Evolutionary conservation across 2,329 filamentous ascomycete genomes (phyloP).

Genomic region (Penicillium polonicum): DNA sequence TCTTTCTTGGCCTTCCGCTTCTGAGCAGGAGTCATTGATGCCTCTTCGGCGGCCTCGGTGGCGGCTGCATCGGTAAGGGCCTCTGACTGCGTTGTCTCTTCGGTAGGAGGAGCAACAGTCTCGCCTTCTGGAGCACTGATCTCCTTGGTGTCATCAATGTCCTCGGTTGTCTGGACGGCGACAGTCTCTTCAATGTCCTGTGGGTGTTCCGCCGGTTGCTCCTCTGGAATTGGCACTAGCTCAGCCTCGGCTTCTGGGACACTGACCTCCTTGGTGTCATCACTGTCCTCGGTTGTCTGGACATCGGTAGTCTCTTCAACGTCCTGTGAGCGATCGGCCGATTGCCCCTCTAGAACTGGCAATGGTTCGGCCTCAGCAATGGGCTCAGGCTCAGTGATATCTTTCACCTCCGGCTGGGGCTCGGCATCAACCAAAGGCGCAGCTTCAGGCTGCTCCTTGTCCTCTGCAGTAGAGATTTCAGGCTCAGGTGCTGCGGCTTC

Average conservation of each 20-base stretch:
- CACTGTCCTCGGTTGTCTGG: neutral
- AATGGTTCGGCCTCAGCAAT: conserved; percentile 2
- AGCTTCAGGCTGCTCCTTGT: conserved; percentile 19
- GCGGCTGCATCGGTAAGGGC: neutral
- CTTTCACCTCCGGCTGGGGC: conserved; percentile 3
- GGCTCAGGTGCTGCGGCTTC: neutral
- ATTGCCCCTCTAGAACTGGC: conserved; percentile 4
- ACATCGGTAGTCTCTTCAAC: conserved; percentile 5
- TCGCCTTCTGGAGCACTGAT: neutral
- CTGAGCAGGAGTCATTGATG: neutral
- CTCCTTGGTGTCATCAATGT: neutral
- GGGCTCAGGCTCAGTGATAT: conserved; percentile 5
- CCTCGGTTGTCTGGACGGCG: neutral
- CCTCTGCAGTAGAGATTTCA: conserved; percentile 13
- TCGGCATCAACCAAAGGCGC: neutral
- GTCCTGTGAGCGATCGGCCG: neutral
- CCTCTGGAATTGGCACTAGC: neutral
- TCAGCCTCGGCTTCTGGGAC: conserved; percentile 1
- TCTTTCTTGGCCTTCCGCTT: conserved; percentile 28
- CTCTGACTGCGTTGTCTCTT: conserved; percentile 2
- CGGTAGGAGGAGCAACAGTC: neutral
- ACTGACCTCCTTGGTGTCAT: neutral
- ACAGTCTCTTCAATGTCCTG: conserved; percentile 2
- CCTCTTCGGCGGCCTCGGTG: neutral
- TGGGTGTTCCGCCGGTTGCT: conserved; percentile 1